Percentiles rank a stretch among this genome's conserved stretches.
Conservation (phyloP, 345 rosid species). For the Gynandropsis gynandra region DNA sequence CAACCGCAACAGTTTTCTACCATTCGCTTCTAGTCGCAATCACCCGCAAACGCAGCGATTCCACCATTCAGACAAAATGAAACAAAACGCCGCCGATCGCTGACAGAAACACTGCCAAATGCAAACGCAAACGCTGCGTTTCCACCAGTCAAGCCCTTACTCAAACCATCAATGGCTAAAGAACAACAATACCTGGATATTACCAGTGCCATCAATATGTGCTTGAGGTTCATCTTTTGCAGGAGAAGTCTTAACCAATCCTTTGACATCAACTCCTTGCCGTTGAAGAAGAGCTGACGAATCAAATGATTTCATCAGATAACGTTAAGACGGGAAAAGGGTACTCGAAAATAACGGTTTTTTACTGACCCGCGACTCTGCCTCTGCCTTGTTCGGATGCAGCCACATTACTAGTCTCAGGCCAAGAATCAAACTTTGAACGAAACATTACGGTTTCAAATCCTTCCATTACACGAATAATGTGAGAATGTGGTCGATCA, state of each 20-base stretch:
- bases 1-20: no score
- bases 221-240: conserved; percentile 79
- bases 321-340: conserved; percentile 18
- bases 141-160: no score
- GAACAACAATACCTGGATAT: conserved; percentile 77
- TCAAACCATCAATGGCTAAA: conserved; percentile 5
- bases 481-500: conserved; percentile 51
- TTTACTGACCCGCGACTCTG: conserved; percentile 91
- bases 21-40: no score
- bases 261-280: conserved; percentile 91
- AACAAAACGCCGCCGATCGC: no score
- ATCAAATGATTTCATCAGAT: conserved; percentile 11
- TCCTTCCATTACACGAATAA: conserved; percentile 89
- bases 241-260: conserved; percentile 72
- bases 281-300: conserved; percentile 67
- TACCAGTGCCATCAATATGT: conserved; percentile 87
- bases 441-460: conserved; percentile 89
- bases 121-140: no score
- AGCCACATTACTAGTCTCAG: conserved; percentile 45
- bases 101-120: no score
- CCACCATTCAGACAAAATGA: no score
- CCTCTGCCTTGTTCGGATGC: conserved; percentile 96
- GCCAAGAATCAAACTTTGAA: conserved; percentile 92
- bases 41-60: no score
- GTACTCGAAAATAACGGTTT: conserved; percentile 14